phyloP scores from a whole-genome alignment of 2,329 filamentous ascomycete genomes.

The Hypoxylon sp. region DNA sequence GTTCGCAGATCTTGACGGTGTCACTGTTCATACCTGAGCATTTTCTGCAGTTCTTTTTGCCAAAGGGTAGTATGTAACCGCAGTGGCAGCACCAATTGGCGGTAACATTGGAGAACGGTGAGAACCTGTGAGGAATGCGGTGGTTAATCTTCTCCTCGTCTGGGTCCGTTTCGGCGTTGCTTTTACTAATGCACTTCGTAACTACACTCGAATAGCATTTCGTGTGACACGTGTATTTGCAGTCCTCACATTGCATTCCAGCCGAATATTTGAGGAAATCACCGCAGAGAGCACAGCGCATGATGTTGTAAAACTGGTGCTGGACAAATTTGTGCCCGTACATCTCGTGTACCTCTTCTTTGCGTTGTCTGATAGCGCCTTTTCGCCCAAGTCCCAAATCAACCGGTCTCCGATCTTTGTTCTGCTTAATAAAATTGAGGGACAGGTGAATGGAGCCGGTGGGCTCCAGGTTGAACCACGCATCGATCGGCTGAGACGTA shows the following conservation, averaged over 20 bases:
- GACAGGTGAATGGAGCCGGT: conserved; percentile 91
- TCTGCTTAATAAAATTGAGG: conserved; percentile 91
- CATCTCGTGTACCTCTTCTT: conserved; percentile 98
- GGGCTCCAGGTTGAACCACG: conserved; percentile 97
- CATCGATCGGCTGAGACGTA: conserved; percentile 75
- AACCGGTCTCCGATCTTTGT: conserved; percentile 81
- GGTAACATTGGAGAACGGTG: conserved; percentile 95
- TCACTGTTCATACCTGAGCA: conserved; percentile 79
- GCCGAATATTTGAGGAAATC: conserved; percentile 99
- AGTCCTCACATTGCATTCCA: conserved; percentile 99
- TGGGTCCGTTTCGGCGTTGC: conserved; percentile 96
- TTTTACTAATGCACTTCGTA: conserved; percentile 99
- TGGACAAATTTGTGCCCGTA: conserved; percentile 99
- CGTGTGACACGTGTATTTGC: conserved; percentile 99
- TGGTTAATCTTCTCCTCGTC: conserved; percentile 99
- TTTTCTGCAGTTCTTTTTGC: conserved; percentile 92
- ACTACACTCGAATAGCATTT: conserved; percentile 97
- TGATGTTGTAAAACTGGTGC: conserved; percentile 99
- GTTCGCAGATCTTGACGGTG: too few species aligned
- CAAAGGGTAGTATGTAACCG: conserved; percentile 93
- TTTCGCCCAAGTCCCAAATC: conserved; percentile 93
- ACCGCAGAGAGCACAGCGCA: conserved; percentile 97
- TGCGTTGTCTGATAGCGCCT: conserved; percentile 94
- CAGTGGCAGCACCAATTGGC: conserved; percentile 99
- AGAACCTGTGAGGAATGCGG: conserved; percentile 96